phyloP scores from a whole-genome alignment of 768 basidiomycete genomes.

The Calvatia gigantea region DNA sequence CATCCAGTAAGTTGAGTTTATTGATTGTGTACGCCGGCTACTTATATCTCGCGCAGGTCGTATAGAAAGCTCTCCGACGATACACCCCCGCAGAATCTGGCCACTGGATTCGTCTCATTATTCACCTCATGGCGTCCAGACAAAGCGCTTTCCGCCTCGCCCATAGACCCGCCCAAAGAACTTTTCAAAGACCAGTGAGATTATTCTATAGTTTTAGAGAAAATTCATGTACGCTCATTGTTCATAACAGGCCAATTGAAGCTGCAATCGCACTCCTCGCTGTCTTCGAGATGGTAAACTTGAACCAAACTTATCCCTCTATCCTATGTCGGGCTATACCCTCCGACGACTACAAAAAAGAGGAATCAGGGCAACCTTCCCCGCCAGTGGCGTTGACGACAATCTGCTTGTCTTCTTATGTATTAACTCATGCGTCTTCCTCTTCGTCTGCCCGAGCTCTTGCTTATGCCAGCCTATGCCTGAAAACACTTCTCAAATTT shows the following conservation, averaged over 20 bases:
- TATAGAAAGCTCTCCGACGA: conserved; percentile 58
- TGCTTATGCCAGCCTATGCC: conserved; percentile 57
- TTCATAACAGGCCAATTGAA: conserved; percentile 52
- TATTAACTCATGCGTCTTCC: conserved; percentile 66
- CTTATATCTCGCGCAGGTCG: conserved; percentile 31
- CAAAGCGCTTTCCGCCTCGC: conserved; percentile 44
- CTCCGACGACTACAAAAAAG: conserved; percentile 20
- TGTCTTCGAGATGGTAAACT: conserved; percentile 55
- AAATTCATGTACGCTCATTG: neutral
- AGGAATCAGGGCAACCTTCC: neutral
- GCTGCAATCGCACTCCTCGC: conserved; percentile 56
- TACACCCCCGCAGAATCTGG: conserved; percentile 41
- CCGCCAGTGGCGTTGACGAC: conserved; percentile 43
- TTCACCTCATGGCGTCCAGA: conserved; percentile 52
- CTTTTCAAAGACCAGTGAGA: conserved; percentile 56
- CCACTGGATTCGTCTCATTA: conserved; percentile 49
- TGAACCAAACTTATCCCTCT: conserved; percentile 46
- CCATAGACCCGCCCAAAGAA: conserved; percentile 45
- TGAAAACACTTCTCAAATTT: conserved; percentile 50
- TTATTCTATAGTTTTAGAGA: conserved; percentile 1
- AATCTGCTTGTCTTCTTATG: conserved; percentile 59
- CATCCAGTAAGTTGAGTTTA: conserved; percentile 39
- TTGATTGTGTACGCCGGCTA: neutral
- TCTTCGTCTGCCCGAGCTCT: conserved; percentile 52
- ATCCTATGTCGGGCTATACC: conserved; percentile 39